phyloP scores from a whole-genome alignment of 148 eudicot genomes.

The Rhododendron williamsianum region DNA sequence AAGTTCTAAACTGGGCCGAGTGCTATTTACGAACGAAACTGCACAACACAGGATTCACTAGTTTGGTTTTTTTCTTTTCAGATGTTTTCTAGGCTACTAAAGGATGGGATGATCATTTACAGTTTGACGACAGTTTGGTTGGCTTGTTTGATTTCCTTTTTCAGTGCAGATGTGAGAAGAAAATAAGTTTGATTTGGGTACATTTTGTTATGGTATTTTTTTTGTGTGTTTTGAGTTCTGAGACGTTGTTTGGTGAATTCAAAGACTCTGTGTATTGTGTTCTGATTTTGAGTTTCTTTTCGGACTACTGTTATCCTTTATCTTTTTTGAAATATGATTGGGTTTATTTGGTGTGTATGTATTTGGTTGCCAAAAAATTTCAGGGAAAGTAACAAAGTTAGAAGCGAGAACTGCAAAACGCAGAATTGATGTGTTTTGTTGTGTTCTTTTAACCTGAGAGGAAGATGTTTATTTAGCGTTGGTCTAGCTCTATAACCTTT shows the following conservation, averaged over 20 bases:
- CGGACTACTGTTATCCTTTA: not conserved
- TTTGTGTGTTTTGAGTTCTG: not conserved
- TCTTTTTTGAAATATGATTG: not conserved
- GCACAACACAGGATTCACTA: not conserved
- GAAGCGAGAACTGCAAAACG: not conserved
- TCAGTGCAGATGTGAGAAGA: not conserved
- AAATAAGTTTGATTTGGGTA: not conserved
- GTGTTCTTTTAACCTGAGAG: not conserved
- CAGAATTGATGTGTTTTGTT: not conserved
- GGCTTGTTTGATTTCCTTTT: not conserved
- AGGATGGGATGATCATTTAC: not conserved
- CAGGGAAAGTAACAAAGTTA: not conserved
- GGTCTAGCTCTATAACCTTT: too few species aligned
- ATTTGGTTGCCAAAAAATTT: not conserved
- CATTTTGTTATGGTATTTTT: not conserved
- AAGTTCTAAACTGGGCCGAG: too few species aligned
- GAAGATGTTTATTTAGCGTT: too few species aligned
- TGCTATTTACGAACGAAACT: not conserved
- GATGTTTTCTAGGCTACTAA: not conserved
- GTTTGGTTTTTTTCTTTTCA: not conserved
- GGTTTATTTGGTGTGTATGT: not conserved
- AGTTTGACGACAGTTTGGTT: too few species aligned
- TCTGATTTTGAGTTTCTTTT: not conserved
- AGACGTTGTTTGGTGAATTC: not conserved
- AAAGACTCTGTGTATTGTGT: not conserved